Conservation (phyloP, 2,329 filamentous ascomycete species). For the Cladosporium colombiae region DNA sequence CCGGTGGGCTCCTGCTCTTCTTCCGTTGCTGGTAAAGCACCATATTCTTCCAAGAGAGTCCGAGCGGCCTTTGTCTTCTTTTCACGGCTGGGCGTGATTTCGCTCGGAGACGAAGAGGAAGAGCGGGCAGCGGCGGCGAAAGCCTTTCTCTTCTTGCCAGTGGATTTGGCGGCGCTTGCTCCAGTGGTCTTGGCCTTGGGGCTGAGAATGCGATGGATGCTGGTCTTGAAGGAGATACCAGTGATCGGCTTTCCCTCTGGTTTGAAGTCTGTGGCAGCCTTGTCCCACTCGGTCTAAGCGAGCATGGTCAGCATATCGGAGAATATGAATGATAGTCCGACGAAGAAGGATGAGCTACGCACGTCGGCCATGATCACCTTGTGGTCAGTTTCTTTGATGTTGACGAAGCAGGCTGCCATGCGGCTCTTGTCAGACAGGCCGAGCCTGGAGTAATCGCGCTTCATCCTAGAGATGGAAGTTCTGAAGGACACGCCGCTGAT, state of each 20-base stretch:
- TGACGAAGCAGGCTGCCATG: slow-evolving; percentile 2
- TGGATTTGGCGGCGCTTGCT: background rate
- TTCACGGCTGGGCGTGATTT: background rate
- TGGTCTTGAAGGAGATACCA: background rate
- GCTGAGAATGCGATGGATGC: background rate
- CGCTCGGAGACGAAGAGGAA: background rate
- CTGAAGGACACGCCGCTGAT: background rate
- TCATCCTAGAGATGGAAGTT: background rate
- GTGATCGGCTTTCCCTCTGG: background rate
- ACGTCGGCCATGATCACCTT: background rate
- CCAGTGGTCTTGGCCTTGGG: background rate
- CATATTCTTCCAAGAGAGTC: background rate
- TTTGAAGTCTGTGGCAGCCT: slow-evolving; percentile 5
- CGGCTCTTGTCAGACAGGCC: background rate
- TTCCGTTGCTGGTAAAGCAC: background rate
- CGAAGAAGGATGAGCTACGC: background rate
- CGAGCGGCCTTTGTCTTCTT: background rate
- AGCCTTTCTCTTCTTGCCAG: background rate
- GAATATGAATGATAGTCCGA: background rate
- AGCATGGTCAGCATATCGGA: background rate
- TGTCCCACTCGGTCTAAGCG: background rate
- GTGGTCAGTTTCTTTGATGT: background rate
- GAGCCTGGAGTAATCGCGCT: background rate
- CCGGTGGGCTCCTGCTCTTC: background rate
- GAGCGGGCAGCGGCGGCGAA: background rate